Evolutionary conservation across 768 basidiomycete genomes (phyloP).

Genomic region (Amanita thiersii): DNA sequence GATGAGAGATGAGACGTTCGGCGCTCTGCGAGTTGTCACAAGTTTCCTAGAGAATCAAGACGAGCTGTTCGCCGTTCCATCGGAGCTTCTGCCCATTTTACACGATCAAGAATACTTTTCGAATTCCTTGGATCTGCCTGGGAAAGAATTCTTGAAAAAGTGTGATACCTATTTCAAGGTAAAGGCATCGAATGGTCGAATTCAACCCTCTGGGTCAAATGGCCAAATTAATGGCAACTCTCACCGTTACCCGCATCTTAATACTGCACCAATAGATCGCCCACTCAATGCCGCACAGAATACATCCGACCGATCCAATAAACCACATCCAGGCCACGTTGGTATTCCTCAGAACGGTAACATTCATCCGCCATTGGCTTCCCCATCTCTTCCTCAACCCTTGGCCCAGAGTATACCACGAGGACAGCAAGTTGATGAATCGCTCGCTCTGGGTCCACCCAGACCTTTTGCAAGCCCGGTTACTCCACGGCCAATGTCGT

Average conservation of each 20-base stretch:
- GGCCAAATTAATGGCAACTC: slow-evolving; percentile 31
- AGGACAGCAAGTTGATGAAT: slow-evolving; percentile 33
- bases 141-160: slow-evolving; percentile 94
- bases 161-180: slow-evolving; percentile 84
- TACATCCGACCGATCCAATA: slow-evolving; percentile 30
- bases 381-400: slow-evolving; percentile 40
- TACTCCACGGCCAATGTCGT: slow-evolving; percentile 45
- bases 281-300: slow-evolving; percentile 31
- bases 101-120: slow-evolving; percentile 90
- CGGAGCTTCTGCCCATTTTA: slow-evolving; percentile 80
- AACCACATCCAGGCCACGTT: slow-evolving; percentile 31
- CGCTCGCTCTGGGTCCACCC: slow-evolving; percentile 28
- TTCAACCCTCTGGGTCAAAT: slow-evolving; percentile 28
- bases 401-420: slow-evolving; percentile 33
- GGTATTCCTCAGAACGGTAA: slow-evolving; percentile 32
- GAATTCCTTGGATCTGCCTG: slow-evolving; percentile 80
- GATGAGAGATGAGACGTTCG: slow-evolving; percentile 88
- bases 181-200: slow-evolving; percentile 52
- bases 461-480: slow-evolving; percentile 27
- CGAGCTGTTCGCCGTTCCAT: slow-evolving; percentile 90
- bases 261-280: slow-evolving; percentile 37
- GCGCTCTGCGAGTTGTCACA: slow-evolving; percentile 79
- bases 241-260: slow-evolving; percentile 27
- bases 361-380: slow-evolving; percentile 27
- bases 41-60: slow-evolving; percentile 89